Evolutionary conservation across 495 filamentous ascomycete genomes (phyloP).

Genomic region (Xylaria acuta): DNA sequence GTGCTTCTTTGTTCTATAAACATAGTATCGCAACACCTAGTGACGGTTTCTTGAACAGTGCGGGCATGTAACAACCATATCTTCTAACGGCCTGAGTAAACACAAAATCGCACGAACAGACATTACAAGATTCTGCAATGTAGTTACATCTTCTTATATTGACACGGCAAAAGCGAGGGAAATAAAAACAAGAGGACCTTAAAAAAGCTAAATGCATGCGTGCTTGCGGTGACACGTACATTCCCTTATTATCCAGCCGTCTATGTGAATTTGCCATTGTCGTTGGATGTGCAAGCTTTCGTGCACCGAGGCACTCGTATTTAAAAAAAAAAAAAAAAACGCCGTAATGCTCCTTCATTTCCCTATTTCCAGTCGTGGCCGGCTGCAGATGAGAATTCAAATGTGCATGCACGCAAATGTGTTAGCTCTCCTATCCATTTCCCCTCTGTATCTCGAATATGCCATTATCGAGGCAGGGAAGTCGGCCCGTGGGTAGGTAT

Average conservation of each 20-base stretch:
- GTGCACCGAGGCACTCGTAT: conserved; percentile 26
- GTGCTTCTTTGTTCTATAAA: neutral
- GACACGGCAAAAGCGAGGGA: neutral
- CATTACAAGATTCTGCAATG: neutral
- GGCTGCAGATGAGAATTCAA: conserved; percentile 24
- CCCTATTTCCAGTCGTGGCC: conserved; percentile 12
- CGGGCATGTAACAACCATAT: neutral
- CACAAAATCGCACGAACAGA: neutral
- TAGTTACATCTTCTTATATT: neutral
- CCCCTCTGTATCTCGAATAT: neutral
- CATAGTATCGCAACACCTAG: too few species aligned
- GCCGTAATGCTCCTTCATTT: conserved; percentile 19
- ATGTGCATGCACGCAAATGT: conserved; percentile 5
- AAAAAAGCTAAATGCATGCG: neutral
- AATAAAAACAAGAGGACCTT: neutral
- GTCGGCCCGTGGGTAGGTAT: neutral
- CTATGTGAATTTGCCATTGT: neutral
- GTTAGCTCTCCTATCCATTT: neutral
- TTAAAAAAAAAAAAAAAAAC: conserved; percentile 1
- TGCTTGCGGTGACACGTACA: neutral
- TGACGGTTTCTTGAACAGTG: neutral
- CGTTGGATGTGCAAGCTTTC: neutral
- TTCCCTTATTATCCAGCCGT: conserved; percentile 11
- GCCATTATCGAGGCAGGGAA: neutral
- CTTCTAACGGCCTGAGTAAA: too few species aligned